phyloP scores from a whole-genome alignment of 2,329 filamentous ascomycete species.

The Sclerotinia borealis region DNA sequence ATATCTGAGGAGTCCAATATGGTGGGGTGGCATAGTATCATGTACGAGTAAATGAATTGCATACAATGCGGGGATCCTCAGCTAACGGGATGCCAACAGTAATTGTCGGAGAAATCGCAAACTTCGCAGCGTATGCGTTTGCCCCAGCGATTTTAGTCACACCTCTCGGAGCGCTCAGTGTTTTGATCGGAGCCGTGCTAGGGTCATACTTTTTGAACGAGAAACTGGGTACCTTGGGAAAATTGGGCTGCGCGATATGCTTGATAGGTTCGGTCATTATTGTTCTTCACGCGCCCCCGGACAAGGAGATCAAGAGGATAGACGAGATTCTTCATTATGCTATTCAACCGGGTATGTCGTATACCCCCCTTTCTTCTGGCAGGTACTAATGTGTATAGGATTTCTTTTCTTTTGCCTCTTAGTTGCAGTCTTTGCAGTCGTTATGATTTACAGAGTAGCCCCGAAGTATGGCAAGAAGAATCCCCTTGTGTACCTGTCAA shows the following conservation, averaged over 20 bases:
- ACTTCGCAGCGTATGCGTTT: conserved; percentile 97
- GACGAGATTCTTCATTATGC: conserved; percentile 89
- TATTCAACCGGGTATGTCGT: conserved; percentile 71
- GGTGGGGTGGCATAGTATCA: conserved; percentile 93
- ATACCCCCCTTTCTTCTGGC: background rate
- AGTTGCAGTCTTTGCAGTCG: conserved; percentile 74
- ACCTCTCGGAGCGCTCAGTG: conserved; percentile 85
- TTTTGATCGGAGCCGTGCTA: conserved; percentile 89
- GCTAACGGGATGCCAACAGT: conserved; percentile 48
- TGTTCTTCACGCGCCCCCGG: conserved; percentile 91
- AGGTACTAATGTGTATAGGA: conserved; percentile 38
- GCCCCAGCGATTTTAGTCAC: conserved; percentile 98
- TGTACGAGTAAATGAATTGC: conserved; percentile 55
- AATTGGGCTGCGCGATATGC: conserved; percentile 92
- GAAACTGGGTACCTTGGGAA: conserved; percentile 81
- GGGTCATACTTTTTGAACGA: conserved; percentile 93
- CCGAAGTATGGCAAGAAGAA: conserved; percentile 91
- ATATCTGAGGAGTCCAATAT: conserved; percentile 89
- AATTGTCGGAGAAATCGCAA: conserved; percentile 88
- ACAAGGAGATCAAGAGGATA: conserved; percentile 84
- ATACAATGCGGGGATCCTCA: conserved; percentile 11
- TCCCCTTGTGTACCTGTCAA: conserved; percentile 91
- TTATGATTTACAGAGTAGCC: conserved; percentile 96
- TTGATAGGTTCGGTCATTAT: conserved; percentile 95
- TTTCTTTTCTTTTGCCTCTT: conserved; percentile 81